Base-by-base conservation (phyloP, 2,329 filamentous ascomycete genomes). In the Claviceps citrina region DNA sequence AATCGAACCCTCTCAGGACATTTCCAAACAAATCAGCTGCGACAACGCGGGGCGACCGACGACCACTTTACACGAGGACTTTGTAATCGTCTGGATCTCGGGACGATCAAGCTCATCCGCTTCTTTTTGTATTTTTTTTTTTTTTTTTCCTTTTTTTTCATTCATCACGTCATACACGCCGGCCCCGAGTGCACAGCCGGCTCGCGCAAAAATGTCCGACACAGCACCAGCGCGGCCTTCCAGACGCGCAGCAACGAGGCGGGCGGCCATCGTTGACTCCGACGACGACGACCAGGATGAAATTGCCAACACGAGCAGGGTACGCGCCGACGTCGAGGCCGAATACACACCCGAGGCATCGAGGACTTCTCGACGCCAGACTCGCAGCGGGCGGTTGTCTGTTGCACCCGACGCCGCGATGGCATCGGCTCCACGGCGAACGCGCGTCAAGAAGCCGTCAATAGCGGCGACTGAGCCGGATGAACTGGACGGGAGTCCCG, bases 231-330 rank as follows among this genome's bases (percentile, higher is more conserved):
- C 63, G 39, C 61, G 62, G 41, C 54, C 59, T 37, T 53, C 60
- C 40, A 52, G 62, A 52, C 60, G 61, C 54, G 58, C 64, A 43
- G 66, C 68, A 28, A 60, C 81, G 39, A 74, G 84, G 54, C 77
- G 80, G 51, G 81, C 78, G 50, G 74, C 81, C 38, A 70, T 93
- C 36, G 65, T 87, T 44, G 85, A 93, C 48, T 85, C 78, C 7
- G 84, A 89, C 31, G 84, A 93, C 43, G 82, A 85, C 31, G 84
- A 93, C 43, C 82, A 85, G 42, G 76, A 81, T 47, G 66, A 75
- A 40, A 61, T 69, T 30, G 66, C 70, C 46, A 67, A 73, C 52
- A 68, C 73, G 38, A 64, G 56, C 31, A 57, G 49, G 33, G 57
- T 54, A 44, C 67, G 73, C 13, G 71, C 80, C 22, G 73, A 81